Evolutionary conservation across 2,329 filamentous ascomycete species (phyloP).

Genomic region (Orbilia javanica): DNA sequence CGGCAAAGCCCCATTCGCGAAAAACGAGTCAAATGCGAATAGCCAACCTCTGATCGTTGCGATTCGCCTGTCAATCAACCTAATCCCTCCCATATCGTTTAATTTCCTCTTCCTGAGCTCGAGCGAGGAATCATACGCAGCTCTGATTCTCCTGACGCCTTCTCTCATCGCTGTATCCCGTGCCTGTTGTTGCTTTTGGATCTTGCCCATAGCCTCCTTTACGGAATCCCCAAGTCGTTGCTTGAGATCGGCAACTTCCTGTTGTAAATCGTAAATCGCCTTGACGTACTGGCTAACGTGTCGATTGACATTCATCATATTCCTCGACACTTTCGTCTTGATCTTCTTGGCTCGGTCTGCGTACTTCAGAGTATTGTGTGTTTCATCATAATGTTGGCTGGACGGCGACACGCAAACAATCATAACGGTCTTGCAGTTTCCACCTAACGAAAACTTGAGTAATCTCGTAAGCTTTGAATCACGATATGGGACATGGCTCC

Average conservation of each 20-base stretch:
- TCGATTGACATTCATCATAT: constrained; percentile 98
- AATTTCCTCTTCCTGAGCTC: constrained; percentile 83
- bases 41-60: constrained; percentile 91
- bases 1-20: constrained; percentile 73
- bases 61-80: constrained; percentile 86
- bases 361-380: constrained; percentile 96
- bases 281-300: constrained; percentile 99
- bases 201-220: constrained; percentile 83
- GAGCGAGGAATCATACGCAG: constrained; percentile 84
- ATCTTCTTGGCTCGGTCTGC: constrained; percentile 99
- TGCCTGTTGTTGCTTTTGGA: constrained; percentile 90
- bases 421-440: constrained; percentile 99
- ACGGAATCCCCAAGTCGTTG: constrained; percentile 92
- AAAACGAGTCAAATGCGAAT: constrained; percentile 86
- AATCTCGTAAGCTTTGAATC: constrained; percentile 97
- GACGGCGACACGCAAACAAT: constrained; percentile 98
- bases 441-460: constrained; percentile 95
- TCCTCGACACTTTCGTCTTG: constrained; percentile 98
- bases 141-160: constrained; percentile 81
- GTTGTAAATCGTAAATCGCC: constrained; percentile 99
- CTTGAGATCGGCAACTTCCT: constrained; percentile 94
- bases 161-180: constrained; percentile 80
- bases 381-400: constrained; percentile 96
- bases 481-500: constrained; percentile 93
- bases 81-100: constrained; percentile 82